These are phyloP conservation scores for Jackrogersella minutella DNA, from an alignment of 495 filamentous ascomycete genomes.

Conservation along the genomic window DNA sequence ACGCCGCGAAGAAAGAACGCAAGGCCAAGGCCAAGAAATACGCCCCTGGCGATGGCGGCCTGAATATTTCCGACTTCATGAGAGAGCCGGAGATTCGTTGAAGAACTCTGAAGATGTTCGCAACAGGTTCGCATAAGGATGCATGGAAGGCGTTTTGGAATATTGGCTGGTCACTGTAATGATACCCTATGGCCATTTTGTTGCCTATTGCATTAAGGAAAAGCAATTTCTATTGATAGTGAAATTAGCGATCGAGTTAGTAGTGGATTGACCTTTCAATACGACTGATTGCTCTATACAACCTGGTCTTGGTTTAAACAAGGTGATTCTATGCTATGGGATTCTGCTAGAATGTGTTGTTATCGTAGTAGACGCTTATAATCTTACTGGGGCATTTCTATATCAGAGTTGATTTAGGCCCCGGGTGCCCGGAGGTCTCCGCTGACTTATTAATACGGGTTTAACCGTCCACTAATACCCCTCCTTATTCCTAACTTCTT, in stretches of 20 bases:
- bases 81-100: slow-evolving; percentile 56
- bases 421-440: too few relatives aligned
- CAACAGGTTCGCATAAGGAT: neutral
- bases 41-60: slow-evolving; percentile 43
- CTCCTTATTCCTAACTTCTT: neutral
- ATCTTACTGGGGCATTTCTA: too few relatives aligned
- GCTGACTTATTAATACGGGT: too few relatives aligned
- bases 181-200: slow-evolving; percentile 28
- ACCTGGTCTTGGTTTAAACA: too few relatives aligned
- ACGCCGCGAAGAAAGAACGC: slow-evolving; percentile 17
- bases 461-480: slow-evolving; percentile 11
- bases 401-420: too few relatives aligned
- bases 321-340: too few relatives aligned
- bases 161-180: slow-evolving; percentile 10
- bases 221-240: too few relatives aligned
- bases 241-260: too few relatives aligned
- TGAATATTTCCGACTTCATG: slow-evolving; percentile 54
- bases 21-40: slow-evolving; percentile 39
- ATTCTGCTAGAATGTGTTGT: too few relatives aligned
- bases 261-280: neutral
- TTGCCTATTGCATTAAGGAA: slow-evolving; percentile 3
- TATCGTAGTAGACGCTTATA: too few relatives aligned
- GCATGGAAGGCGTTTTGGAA: slow-evolving; percentile 28
- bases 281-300: neutral
- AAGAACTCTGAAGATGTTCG: neutral